Evolutionary conservation across 2,329 filamentous ascomycete species (phyloP).

Genomic region (Alternaria conjuncta): DNA sequence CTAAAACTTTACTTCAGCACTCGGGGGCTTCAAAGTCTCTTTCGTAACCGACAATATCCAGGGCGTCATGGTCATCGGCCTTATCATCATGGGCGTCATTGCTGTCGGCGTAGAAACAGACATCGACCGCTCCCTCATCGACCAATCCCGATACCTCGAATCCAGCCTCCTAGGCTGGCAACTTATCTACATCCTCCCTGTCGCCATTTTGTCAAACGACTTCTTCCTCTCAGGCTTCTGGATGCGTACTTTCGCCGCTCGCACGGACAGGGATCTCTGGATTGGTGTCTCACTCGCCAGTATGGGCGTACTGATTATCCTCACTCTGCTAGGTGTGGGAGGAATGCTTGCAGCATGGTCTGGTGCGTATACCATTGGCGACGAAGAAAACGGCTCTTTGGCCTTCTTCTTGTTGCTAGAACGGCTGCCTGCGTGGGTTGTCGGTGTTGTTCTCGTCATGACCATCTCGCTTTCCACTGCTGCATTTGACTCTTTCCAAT

Average conservation of each 20-base stretch:
- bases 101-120: conserved; percentile 78
- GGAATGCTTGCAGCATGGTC: conserved; percentile 82
- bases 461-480: conserved; percentile 77
- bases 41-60: conserved; percentile 86
- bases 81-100: conserved; percentile 78
- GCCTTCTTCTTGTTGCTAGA: conserved; percentile 78
- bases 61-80: conserved; percentile 75
- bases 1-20: conserved; percentile 54
- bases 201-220: conserved; percentile 82
- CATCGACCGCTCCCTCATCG: conserved; percentile 72
- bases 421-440: conserved; percentile 78
- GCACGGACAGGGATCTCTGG: conserved; percentile 78
- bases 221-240: conserved; percentile 87
- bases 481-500: conserved; percentile 81
- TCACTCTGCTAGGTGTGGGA: conserved; percentile 74
- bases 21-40: conserved; percentile 83
- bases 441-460: conserved; percentile 83
- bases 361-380: conserved; percentile 70
- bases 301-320: conserved; percentile 67
- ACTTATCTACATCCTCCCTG: conserved; percentile 81
- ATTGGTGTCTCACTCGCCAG: conserved; percentile 75
- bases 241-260: conserved; percentile 82
- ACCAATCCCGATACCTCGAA: conserved; percentile 71
- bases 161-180: conserved; percentile 80
- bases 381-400: conserved; percentile 67